phyloP scores from a whole-genome alignment of 805 yeast genomes.

The Tetrapisispora phaffii region DNA sequence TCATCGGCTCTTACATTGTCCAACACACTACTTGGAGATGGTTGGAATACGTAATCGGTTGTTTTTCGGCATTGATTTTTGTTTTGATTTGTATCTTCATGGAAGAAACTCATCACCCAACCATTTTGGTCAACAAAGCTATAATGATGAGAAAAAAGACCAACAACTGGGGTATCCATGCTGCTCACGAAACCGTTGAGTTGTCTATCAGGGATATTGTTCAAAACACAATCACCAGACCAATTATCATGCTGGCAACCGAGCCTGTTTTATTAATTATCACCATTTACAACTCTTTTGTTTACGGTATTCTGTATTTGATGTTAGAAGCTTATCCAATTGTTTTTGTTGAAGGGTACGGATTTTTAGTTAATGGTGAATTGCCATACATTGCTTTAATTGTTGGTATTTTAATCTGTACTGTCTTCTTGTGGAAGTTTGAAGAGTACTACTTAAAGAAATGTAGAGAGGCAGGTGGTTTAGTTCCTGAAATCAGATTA shows the following conservation, averaged over 20 bases:
- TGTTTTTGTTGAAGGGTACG: slow-evolving; percentile 54
- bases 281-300: slow-evolving; percentile 63
- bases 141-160: slow-evolving; percentile 51
- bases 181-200: slow-evolving; percentile 60
- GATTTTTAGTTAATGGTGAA: slow-evolving; percentile 41
- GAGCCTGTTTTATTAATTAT: slow-evolving; percentile 69
- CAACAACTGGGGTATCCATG: slow-evolving; percentile 75
- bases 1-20: slow-evolving; percentile 58
- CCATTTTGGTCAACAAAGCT: slow-evolving; percentile 54
- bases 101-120: slow-evolving; percentile 66
- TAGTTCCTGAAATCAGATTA: slow-evolving; percentile 71
- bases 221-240: slow-evolving; percentile 56
- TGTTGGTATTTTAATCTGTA: slow-evolving; percentile 57
- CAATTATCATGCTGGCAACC: slow-evolving; percentile 50
- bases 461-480: slow-evolving; percentile 44
- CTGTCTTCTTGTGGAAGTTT: slow-evolving; percentile 37
- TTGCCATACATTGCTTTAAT: slow-evolving; percentile 74
- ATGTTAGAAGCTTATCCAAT: slow-evolving; percentile 69
- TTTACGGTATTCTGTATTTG: slow-evolving; percentile 70
- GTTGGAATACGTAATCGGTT: slow-evolving; percentile 63
- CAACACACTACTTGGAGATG: slow-evolving; percentile 71
- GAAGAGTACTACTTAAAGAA: slow-evolving; percentile 45
- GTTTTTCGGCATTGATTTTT: slow-evolving; percentile 37
- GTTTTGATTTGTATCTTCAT: slow-evolving; percentile 32
- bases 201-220: slow-evolving; percentile 49